These are phyloP conservation scores for Aspergillus carbonarius DNA, from an alignment of 2,329 filamentous ascomycete species.

Conservation along the genomic window DNA sequence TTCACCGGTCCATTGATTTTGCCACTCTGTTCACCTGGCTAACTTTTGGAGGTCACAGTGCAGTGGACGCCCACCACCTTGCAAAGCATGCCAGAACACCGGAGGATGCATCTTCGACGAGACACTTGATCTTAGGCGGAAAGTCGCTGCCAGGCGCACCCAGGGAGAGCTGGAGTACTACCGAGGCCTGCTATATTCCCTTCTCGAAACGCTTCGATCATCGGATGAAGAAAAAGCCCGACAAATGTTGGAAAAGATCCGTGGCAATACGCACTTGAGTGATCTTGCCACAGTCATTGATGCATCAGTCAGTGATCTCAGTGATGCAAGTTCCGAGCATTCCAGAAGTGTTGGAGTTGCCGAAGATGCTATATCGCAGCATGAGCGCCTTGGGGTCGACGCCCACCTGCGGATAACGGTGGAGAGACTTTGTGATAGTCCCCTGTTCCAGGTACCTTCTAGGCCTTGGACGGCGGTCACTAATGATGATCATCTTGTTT, in stretches of 20 bases:
- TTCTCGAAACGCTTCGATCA: constrained; percentile 31
- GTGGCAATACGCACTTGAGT: constrained; percentile 25
- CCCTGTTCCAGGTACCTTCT: constrained; percentile 33
- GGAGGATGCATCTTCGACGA: constrained; percentile 38
- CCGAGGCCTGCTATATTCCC: constrained; percentile 30
- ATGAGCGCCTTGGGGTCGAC: constrained; percentile 8
- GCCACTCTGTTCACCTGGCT: constrained; percentile 6
- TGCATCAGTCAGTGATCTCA: constrained; percentile 15
- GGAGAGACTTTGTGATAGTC: constrained; percentile 36
- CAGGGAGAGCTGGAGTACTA: constrained; percentile 36
- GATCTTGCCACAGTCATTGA: constrained; percentile 29
- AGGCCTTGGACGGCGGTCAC: constrained; percentile 75
- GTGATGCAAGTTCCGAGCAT: constrained; percentile 20
- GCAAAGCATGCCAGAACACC: constrained; percentile 34
- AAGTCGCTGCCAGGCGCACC: constrained; percentile 37
- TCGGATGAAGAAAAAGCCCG: constrained; percentile 24
- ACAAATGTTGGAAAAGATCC: constrained; percentile 30
- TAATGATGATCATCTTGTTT: constrained; percentile 69
- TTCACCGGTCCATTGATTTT: background rate
- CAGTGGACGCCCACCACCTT: constrained; percentile 36
- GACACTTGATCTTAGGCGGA: constrained; percentile 37
- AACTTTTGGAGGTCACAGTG: constrained; percentile 27
- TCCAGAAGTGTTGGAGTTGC: background rate
- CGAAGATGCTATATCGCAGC: constrained; percentile 11
- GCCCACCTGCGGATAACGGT: constrained; percentile 30